These are phyloP conservation scores for Phoma sp. DNA, from an alignment of 2,329 filamentous ascomycete species.

Conservation along the genomic window DNA sequence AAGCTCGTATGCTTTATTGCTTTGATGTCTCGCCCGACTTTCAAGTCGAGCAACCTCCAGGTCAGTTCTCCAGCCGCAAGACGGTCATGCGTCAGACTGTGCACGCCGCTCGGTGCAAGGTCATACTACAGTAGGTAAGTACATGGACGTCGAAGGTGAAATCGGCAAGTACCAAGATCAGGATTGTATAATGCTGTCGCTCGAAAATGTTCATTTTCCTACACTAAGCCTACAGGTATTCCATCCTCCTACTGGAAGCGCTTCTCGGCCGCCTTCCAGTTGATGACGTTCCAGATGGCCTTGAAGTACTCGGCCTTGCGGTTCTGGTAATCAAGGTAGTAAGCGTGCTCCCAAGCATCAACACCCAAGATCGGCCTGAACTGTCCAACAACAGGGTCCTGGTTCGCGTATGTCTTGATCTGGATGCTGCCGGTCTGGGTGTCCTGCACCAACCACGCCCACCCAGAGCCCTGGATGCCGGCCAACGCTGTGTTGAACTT, in stretches of 20 bases:
- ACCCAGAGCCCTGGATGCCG: slow-evolving; percentile 70
- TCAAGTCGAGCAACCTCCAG: too few species aligned
- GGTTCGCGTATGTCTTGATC: slow-evolving; percentile 80
- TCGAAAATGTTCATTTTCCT: neutral
- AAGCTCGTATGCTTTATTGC: too few species aligned
- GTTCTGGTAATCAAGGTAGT: slow-evolving; percentile 96
- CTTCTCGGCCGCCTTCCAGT: slow-evolving; percentile 90
- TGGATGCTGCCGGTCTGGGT: slow-evolving; percentile 66
- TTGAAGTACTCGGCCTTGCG: slow-evolving; percentile 95
- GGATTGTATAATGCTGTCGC: neutral
- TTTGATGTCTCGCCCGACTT: too few species aligned
- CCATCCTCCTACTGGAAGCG: slow-evolving; percentile 64
- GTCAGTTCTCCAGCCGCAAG: too few species aligned
- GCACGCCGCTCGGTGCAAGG: too few species aligned
- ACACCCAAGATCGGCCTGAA: slow-evolving; percentile 85
- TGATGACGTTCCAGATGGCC: slow-evolving; percentile 92
- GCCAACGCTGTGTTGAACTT: slow-evolving; percentile 70
- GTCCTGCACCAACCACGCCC: slow-evolving; percentile 70
- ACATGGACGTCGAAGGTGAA: neutral
- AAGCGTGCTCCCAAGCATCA: slow-evolving; percentile 96
- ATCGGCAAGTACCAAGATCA: too few species aligned
- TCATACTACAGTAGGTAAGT: too few species aligned
- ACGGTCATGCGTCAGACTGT: too few species aligned
- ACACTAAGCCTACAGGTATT: neutral
- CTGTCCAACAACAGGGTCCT: slow-evolving; percentile 86